These are phyloP conservation scores for Atkinsonella hypoxylon DNA, from an alignment of 2,329 filamentous ascomycete genomes.

Conservation along the genomic window DNA sequence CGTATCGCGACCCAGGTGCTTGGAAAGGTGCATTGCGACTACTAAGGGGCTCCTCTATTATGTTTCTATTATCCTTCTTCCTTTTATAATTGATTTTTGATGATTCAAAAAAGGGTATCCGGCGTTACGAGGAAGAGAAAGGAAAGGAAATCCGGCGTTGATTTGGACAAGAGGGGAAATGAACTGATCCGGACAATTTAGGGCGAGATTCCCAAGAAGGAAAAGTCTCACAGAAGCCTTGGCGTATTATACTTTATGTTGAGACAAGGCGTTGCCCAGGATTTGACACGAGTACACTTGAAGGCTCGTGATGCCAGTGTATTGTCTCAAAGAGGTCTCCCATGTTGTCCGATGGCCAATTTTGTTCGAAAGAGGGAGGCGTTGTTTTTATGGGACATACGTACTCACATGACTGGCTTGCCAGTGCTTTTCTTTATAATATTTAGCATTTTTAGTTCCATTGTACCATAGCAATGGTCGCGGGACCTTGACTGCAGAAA, in stretches of 20 bases:
- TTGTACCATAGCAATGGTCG: not conserved
- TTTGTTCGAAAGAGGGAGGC: conserved; percentile 1
- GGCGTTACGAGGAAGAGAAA: conserved; percentile 2
- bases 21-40: not conserved
- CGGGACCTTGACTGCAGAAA: not conserved
- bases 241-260: not conserved
- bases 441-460: conserved; percentile 3
- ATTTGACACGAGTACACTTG: too few relatives aligned
- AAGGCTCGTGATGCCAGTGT: not conserved
- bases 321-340: not conserved
- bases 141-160: conserved; percentile 2
- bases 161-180: conserved; percentile 2
- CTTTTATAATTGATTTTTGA: not conserved
- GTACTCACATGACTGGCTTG: conserved; percentile 2
- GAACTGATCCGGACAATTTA: not conserved
- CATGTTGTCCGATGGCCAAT: not conserved
- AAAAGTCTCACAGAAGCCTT: not conserved
- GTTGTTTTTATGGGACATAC: not conserved
- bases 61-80: not conserved
- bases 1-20: not conserved
- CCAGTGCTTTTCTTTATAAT: not conserved
- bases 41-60: not conserved
- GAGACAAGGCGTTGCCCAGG: not conserved
- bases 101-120: not conserved
- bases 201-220: not conserved